phyloP scores from a whole-genome alignment of 352 stramenopile species.

The Phytophthora quininea region DNA sequence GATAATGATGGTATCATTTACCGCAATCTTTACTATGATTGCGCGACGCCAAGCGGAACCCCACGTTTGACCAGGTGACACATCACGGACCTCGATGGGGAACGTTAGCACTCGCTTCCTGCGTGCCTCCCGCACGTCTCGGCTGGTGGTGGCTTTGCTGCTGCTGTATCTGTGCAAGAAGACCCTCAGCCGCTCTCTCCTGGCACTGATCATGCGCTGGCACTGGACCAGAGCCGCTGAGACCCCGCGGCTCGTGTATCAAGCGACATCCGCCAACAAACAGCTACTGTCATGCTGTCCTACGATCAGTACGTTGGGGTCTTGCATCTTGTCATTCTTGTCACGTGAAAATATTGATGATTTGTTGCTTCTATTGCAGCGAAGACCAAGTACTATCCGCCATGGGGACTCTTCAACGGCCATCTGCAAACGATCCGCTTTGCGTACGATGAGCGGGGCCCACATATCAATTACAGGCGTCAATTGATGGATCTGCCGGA shows the following conservation, averaged over 20 bases:
- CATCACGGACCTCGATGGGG: constrained; percentile 16
- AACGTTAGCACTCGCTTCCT: constrained; percentile 14
- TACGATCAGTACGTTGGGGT: constrained; percentile 44
- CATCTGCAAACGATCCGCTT: constrained; percentile 70
- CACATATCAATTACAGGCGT: constrained; percentile 56
- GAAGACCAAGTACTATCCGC: constrained; percentile 57
- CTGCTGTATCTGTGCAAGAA: constrained; percentile 23
- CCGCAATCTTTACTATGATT: no score
- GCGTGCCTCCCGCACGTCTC: constrained; percentile 11
- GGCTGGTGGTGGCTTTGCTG: constrained; percentile 12
- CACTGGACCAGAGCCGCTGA: constrained; percentile 37
- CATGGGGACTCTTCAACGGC: constrained; percentile 64
- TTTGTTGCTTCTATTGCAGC: constrained; percentile 29
- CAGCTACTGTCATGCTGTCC: constrained; percentile 49
- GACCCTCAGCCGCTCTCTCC: constrained; percentile 14
- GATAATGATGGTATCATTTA: no score
- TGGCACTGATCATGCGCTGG: constrained; percentile 26
- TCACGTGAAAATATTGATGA: not conserved
- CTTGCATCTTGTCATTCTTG: not conserved
- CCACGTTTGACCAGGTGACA: no score
- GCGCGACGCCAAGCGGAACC: no score
- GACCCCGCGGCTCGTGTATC: constrained; percentile 47
- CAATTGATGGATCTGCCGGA: constrained; percentile 69
- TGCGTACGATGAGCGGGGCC: constrained; percentile 38
- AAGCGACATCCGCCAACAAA: constrained; percentile 43